These are phyloP conservation scores for Podosphaera aphanis DNA, from an alignment of 2,329 filamentous ascomycete species.

Conservation along the genomic window DNA sequence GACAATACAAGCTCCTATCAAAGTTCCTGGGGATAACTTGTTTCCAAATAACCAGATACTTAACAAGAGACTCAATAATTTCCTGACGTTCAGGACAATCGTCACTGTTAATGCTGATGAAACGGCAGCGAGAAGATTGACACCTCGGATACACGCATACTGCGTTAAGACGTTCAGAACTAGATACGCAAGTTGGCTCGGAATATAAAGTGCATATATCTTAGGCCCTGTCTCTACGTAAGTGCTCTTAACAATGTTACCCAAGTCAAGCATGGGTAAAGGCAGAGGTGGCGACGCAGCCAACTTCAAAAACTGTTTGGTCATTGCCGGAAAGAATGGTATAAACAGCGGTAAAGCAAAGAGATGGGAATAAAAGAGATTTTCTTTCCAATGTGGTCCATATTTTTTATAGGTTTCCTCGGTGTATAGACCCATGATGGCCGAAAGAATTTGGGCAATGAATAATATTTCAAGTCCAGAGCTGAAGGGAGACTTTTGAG, in stretches of 20 bases:
- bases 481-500: slow-evolving; percentile 24
- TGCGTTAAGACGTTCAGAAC: slow-evolving; percentile 67
- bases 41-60: slow-evolving; percentile 95
- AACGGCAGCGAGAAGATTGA: slow-evolving; percentile 76
- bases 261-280: slow-evolving; percentile 15
- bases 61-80: slow-evolving; percentile 70
- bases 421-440: slow-evolving; percentile 86
- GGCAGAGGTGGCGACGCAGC: slow-evolving; percentile 37
- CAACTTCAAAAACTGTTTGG: slow-evolving; percentile 38
- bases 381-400: slow-evolving; percentile 82
- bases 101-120: slow-evolving; percentile 87
- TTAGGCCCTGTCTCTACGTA: slow-evolving; percentile 19
- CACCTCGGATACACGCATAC: slow-evolving; percentile 82
- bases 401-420: slow-evolving; percentile 72
- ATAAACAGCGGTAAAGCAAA: slow-evolving; percentile 56
- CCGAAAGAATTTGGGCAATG: slow-evolving; percentile 69
- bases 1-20: slow-evolving; percentile 62
- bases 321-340: slow-evolving; percentile 43
- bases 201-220: slow-evolving; percentile 22
- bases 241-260: slow-evolving; percentile 15
- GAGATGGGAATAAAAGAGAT: slow-evolving; percentile 76
- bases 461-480: slow-evolving; percentile 65
- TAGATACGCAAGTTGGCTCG: slow-evolving; percentile 49
- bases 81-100: slow-evolving; percentile 86
- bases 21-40: slow-evolving; percentile 47